Percentiles rank a stretch among this genome's conserved stretches.
Evolutionary conservation across 163 green algal species (phyloP).

Genomic region (Prototheca stagnorum): DNA sequence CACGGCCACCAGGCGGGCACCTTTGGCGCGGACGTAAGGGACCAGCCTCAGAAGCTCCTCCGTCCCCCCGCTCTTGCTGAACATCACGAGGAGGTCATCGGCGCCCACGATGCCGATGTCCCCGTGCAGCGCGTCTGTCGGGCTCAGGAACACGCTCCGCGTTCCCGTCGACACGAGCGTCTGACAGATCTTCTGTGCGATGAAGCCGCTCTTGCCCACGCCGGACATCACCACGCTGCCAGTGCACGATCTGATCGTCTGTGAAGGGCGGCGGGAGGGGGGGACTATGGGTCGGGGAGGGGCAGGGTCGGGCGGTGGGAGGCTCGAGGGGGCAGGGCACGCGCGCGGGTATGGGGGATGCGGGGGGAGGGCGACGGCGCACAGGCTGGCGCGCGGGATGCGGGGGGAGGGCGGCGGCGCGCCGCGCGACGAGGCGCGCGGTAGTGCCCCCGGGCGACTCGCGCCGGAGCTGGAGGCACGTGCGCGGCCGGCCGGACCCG

Average conservation of each 20-base stretch:
- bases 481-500: too few species aligned
- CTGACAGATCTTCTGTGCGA: conserved; percentile 52
- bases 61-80: conserved; percentile 39
- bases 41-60: conserved; percentile 45
- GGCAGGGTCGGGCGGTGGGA: too few species aligned
- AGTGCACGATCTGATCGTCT: conserved; percentile 26
- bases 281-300: too few species aligned
- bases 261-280: too few species aligned
- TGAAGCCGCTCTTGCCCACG: conserved; percentile 54
- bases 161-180: conserved; percentile 53
- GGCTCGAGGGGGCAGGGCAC: too few species aligned
- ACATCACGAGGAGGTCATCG: conserved; percentile 37
- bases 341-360: too few species aligned
- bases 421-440: too few species aligned
- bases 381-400: too few species aligned
- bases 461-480: too few species aligned
- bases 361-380: too few species aligned
- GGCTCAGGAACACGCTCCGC: conserved; percentile 40
- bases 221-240: conserved; percentile 46
- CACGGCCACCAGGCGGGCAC: conserved; percentile 33
- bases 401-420: too few species aligned
- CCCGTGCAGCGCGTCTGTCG: conserved; percentile 47
- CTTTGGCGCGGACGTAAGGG: conserved; percentile 44
- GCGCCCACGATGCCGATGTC: conserved; percentile 45
- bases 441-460: too few species aligned